Base-by-base conservation (phyloP, 2,329 filamentous ascomycete species). In the Plenodomus biglobosus region DNA sequence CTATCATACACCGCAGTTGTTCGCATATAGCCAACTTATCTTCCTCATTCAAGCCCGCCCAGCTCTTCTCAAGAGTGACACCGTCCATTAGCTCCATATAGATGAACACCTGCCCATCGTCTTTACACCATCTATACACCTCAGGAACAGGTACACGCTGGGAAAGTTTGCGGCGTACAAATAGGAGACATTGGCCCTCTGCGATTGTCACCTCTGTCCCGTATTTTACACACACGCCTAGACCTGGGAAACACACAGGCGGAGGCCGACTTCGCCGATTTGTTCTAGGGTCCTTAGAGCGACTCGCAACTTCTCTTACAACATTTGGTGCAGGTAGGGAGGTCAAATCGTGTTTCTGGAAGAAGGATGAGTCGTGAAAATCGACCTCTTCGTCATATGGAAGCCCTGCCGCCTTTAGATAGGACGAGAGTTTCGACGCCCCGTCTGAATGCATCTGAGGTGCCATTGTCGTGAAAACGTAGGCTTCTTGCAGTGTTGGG, bases 31-130 rank as follows among this genome's bases (percentile, higher is more conserved):
- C 8, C 18, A 18, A 8, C 27, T 19, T 58, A 13, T 52, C 45
- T 3, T 19, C 35, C 27, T 52, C 48, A 42, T 30, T 24, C 48
- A 56, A 39, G 10, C 40, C 45, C 1, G 55, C 48, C 58, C 53
- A 61, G 35, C 38, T 44, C 21, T 45, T 46, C 41, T 53, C 51
- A 8, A 61, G 22, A 2, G 58, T 57, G 4, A 42, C 27, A 16
- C 58, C 56, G 6, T 55, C 38, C 21, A 59, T 24, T 3, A 61
- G 48, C 40, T 59, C 46, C 56, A 61, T 57, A 47, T 61, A 61
- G 36, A 59, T 61, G 44, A 61, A 61, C 5, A 49, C 36, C 34
- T 61, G 42, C 11, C 21, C 38, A 8, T 48, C 40, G 32, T 55
- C 45, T 19, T 52, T 49, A 15, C 53, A 52, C 53, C 55, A 59